Evolutionary conservation across 179 eudicot genomes (phyloP).

Genomic region (Heliamphora pulchella): DNA sequence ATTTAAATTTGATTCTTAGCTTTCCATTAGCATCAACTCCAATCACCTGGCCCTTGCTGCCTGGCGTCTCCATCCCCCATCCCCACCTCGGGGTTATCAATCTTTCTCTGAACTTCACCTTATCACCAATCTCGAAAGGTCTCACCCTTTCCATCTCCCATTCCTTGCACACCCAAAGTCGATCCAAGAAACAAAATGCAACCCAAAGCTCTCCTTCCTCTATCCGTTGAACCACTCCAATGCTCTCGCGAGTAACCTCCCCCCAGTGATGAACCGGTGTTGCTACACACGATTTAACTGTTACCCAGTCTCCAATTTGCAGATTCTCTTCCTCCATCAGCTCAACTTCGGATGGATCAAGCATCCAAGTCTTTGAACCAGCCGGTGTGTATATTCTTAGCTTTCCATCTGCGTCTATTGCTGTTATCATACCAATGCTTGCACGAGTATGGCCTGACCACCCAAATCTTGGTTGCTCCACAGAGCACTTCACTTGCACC

Average conservation of each 20-base stretch:
- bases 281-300: conserved; percentile 44
- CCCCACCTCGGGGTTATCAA: conserved; percentile 81
- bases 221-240: conserved; percentile 80
- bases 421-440: conserved; percentile 61
- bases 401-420: conserved; percentile 85
- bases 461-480: conserved; percentile 86
- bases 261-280: conserved; percentile 88
- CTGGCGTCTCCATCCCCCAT: conserved; percentile 96
- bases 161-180: conserved; percentile 83
- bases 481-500: conserved; percentile 47
- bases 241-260: conserved; percentile 63
- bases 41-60: conserved; percentile 75
- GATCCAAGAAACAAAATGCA: conserved; percentile 75
- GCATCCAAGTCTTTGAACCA: conserved; percentile 74
- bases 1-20: conserved; percentile 67
- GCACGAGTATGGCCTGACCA: conserved; percentile 86
- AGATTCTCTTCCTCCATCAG: conserved; percentile 54
- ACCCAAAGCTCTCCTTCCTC: conserved; percentile 87
- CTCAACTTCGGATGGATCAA: conserved; percentile 84
- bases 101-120: conserved; percentile 62
- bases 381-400: conserved; percentile 74
- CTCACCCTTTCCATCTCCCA: conserved; percentile 64
- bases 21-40: conserved; percentile 94
- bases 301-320: conserved; percentile 68
- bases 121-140: conserved; percentile 67